Conservation (phyloP, 2,329 filamentous ascomycete genomes). For the Phialocephala sp. region DNA sequence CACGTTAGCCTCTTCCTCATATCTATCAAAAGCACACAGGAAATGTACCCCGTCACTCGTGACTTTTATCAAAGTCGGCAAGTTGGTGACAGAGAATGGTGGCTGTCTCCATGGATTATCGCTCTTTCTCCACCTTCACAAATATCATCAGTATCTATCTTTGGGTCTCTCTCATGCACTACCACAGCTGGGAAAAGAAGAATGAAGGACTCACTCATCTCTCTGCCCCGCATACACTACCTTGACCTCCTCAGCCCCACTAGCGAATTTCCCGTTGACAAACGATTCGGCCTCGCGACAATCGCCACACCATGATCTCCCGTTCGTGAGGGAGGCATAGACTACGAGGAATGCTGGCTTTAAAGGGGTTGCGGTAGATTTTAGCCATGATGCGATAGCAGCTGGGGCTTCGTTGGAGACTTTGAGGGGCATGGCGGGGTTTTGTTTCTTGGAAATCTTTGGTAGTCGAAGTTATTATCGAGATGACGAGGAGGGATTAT, state of each 20-base stretch:
- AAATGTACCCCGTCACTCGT: slow-evolving; percentile 33
- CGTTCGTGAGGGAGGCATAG: slow-evolving; percentile 36
- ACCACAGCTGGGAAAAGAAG: neutral
- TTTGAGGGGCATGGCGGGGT: slow-evolving; percentile 28
- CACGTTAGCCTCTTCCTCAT: slow-evolving; percentile 14
- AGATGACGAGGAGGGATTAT: neutral
- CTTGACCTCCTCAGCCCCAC: slow-evolving; percentile 24
- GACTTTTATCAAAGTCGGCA: slow-evolving; percentile 40
- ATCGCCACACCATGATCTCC: slow-evolving; percentile 39
- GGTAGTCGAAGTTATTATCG: neutral
- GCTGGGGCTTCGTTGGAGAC: slow-evolving; percentile 20
- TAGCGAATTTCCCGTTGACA: slow-evolving; percentile 35
- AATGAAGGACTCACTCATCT: slow-evolving; percentile 32
- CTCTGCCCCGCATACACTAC: slow-evolving; percentile 36
- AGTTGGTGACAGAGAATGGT: slow-evolving; percentile 35
- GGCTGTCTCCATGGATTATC: slow-evolving; percentile 37
- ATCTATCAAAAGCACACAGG: neutral
- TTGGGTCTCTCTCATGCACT: neutral
- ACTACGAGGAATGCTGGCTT: slow-evolving; percentile 36
- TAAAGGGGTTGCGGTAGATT: slow-evolving; percentile 24
- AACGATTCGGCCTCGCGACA: slow-evolving; percentile 38
- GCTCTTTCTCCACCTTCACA: slow-evolving; percentile 33
- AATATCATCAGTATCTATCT: neutral
- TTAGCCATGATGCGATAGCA: slow-evolving; percentile 21
- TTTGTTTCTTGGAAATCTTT: neutral